Evolutionary conservation across 495 filamentous ascomycete species (phyloP).

Genomic region (Penicillium flavigenum): DNA sequence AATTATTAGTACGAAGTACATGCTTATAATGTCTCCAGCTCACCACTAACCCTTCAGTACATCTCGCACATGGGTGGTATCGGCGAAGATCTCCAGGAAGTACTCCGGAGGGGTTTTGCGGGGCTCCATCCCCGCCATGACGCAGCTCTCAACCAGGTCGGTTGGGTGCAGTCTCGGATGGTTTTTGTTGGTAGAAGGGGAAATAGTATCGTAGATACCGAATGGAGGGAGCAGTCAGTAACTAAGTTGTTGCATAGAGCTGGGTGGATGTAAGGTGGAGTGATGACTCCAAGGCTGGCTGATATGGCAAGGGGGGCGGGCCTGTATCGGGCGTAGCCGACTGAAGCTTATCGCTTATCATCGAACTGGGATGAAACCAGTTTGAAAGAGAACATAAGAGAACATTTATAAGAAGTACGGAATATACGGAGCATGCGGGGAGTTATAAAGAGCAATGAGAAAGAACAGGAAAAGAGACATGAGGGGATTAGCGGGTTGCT

Average conservation of each 20-base stretch:
- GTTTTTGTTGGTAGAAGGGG: slow-evolving; percentile 1
- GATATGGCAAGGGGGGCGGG: slow-evolving; percentile 20
- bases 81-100: slow-evolving; percentile 80
- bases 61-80: slow-evolving; percentile 79
- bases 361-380: slow-evolving; percentile 9
- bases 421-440: not conserved
- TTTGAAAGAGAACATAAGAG: not conserved
- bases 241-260: slow-evolving; percentile 11
- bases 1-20: not conserved
- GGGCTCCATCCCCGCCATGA: slow-evolving; percentile 52
- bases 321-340: slow-evolving; percentile 25
- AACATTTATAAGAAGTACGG: not conserved
- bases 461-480: not conserved
- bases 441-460: not conserved
- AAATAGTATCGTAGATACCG: not conserved
- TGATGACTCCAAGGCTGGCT: slow-evolving; percentile 4
- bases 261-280: slow-evolving; percentile 11
- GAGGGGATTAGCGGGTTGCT: slow-evolving; percentile 2
- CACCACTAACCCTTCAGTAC: slow-evolving; percentile 74
- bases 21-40: too few species aligned
- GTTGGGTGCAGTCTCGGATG: not conserved
- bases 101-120: slow-evolving; percentile 72
- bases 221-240: not conserved
- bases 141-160: slow-evolving; percentile 18
- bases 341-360: slow-evolving; percentile 27